Evolutionary conservation across 306 rosid genomes (phyloP).

Genomic region (Alnus rubra): DNA sequence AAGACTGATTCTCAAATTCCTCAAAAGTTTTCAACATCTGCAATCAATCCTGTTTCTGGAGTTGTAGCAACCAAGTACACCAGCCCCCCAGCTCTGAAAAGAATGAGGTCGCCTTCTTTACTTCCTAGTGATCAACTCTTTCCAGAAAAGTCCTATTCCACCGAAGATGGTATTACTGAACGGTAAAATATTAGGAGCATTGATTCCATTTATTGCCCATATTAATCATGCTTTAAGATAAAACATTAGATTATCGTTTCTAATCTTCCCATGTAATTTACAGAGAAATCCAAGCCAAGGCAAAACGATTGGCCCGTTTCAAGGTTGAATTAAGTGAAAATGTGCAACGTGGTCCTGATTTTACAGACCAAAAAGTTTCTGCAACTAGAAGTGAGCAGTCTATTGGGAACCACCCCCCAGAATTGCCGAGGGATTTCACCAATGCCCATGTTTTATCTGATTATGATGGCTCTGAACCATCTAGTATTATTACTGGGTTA

Average conservation of each 20-base stretch:
- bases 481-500: conserved; percentile 67
- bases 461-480: conserved; percentile 50
- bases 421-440: conserved; percentile 46
- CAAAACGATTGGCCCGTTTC: conserved; percentile 92
- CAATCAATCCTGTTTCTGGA: conserved; percentile 29
- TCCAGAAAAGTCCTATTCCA: conserved; percentile 44
- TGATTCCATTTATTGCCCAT: conserved; percentile 21
- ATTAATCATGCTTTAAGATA: conserved; percentile 3
- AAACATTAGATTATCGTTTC: conserved; percentile 10
- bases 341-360: conserved; percentile 45
- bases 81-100: conserved; percentile 53
- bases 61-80: conserved; percentile 30
- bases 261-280: conserved; percentile 23
- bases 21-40: conserved; percentile 27
- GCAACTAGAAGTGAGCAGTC: conserved; percentile 39
- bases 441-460: conserved; percentile 48
- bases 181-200: conserved; percentile 53
- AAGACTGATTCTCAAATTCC: conserved; percentile 28
- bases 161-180: conserved; percentile 54
- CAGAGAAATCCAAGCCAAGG: conserved; percentile 89
- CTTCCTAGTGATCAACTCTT: conserved; percentile 46
- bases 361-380: conserved; percentile 43
- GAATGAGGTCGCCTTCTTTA: conserved; percentile 77
- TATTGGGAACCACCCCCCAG: conserved; percentile 36
- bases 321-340: conserved; percentile 68